Evolutionary conservation across 768 basidiomycete genomes (phyloP).

Genomic region (Lyophyllum semitale): DNA sequence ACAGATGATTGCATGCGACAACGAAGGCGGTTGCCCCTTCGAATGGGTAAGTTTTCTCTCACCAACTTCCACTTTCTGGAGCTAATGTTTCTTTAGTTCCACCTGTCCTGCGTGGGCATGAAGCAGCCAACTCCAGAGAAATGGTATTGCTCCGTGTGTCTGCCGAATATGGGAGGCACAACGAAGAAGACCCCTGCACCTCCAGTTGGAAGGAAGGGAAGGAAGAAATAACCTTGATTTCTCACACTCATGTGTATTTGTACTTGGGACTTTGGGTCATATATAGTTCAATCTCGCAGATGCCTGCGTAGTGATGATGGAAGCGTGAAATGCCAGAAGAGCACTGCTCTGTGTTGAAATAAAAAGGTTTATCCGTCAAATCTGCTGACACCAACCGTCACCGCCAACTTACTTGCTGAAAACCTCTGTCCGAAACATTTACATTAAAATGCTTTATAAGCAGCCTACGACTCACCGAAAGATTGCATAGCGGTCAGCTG

Average conservation of each 20-base stretch:
- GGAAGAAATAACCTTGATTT: slow-evolving; percentile 21
- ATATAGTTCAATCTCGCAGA: too few species aligned
- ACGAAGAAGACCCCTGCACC: slow-evolving; percentile 24
- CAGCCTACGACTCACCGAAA: too few species aligned
- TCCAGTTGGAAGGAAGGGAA: slow-evolving; percentile 23
- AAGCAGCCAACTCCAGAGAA: slow-evolving; percentile 49
- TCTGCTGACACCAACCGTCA: too few species aligned
- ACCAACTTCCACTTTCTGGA: background rate
- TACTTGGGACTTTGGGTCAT: background rate
- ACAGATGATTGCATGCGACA: slow-evolving; percentile 76
- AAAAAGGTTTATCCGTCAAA: too few species aligned
- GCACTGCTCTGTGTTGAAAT: too few species aligned
- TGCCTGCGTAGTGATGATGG: too few species aligned
- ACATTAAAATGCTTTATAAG: too few species aligned
- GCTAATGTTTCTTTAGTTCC: slow-evolving; percentile 44
- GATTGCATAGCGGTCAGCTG: too few species aligned
- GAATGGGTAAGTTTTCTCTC: slow-evolving; percentile 60
- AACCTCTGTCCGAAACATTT: too few species aligned
- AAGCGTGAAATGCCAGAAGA: too few species aligned
- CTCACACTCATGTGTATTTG: background rate
- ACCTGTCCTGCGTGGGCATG: slow-evolving; percentile 60
- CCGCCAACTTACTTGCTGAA: too few species aligned
- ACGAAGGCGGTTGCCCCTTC: slow-evolving; percentile 60
- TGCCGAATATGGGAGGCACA: slow-evolving; percentile 23
- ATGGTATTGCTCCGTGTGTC: slow-evolving; percentile 58